Base-by-base conservation (phyloP, 495 filamentous ascomycete species). In the Symbiotaphrina buchneri region DNA sequence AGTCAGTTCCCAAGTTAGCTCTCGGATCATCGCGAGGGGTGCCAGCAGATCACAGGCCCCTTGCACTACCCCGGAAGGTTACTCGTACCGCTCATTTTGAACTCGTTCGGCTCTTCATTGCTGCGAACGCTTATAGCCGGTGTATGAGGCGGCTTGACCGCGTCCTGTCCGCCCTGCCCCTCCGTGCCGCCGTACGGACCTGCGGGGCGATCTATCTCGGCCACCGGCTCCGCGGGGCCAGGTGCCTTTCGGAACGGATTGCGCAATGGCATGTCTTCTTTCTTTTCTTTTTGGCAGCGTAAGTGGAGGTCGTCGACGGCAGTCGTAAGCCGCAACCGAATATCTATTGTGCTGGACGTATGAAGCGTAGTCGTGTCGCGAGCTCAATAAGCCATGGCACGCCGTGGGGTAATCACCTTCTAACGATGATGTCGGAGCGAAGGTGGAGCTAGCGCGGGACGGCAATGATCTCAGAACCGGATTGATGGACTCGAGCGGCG, bases 21-120 rank as follows among this genome's bases (percentile, higher is more conserved):
- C n/a, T n/a, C n/a, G n/a, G n/a, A n/a, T n/a, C 21, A 14, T 18
- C 16, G 25, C 22, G 10, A 21, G 10, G 4, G 16, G 7, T 20
- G 31, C 26, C 6, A 34, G 15, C 5, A 27, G 6, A 11, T 5
- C 15, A 30, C 13, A 28, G 20, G 22, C 19, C 16, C 24, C 14
- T 14, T 36, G 16, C 13, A 6, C 4, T 19, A 5, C 26, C 10
- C n/a, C 5, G 22, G 10, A 18, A 17, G 18, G n/a, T n/a, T 1
- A 22, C 42, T n/a, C 68, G 44, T 67, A 82, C 77, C 75, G 48
- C 77, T 79, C 56, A 84, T 58, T 56, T 84, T 79, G 49, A 79
- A 84, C 45, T 82, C 78, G 30, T 62, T 65, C 11, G 63, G 71
- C 34, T 76, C 69, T 24, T 55, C 48, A 21, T 58, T 62, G 28